A percentile compares a stretch with the other conserved stretches of the same genome.
phyloP scores from a whole-genome alignment of 176 grass and related monocot genomes.

The Cenchrus fungigraminus region DNA sequence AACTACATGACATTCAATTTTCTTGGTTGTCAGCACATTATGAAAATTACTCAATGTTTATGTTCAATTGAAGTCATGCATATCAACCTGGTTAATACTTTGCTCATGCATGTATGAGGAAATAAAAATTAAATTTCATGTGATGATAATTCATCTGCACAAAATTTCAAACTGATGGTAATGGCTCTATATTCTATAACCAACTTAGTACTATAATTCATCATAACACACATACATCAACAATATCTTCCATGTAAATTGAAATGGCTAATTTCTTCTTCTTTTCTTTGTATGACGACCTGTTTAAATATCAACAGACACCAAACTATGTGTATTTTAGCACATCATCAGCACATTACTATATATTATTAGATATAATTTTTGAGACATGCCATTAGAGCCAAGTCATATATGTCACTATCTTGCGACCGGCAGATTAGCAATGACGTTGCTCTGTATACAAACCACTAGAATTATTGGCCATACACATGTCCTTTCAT shows the following conservation, averaged over 20 bases:
- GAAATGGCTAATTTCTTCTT: not conserved
- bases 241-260: not conserved
- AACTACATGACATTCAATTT: not conserved
- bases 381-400: not conserved
- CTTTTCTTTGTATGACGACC: not conserved
- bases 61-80: not conserved
- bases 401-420: not conserved
- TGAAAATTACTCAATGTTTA: not conserved
- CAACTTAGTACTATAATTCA: not conserved
- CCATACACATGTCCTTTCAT: not conserved
- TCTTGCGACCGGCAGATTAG: not conserved
- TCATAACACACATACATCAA: not conserved
- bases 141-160: not conserved
- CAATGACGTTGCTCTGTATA: not conserved
- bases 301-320: not conserved
- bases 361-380: not conserved
- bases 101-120: not conserved
- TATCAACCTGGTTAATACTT: not conserved
- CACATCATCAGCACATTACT: not conserved
- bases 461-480: not conserved
- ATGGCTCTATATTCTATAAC: not conserved
- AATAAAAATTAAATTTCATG: not conserved
- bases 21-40: not conserved
- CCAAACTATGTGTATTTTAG: not conserved
- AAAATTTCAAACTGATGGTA: not conserved